Percentiles rank a stretch among this genome's conserved stretches.
Evolutionary conservation across 345 rosid species (phyloP).

Genomic region (Murraya paniculata): DNA sequence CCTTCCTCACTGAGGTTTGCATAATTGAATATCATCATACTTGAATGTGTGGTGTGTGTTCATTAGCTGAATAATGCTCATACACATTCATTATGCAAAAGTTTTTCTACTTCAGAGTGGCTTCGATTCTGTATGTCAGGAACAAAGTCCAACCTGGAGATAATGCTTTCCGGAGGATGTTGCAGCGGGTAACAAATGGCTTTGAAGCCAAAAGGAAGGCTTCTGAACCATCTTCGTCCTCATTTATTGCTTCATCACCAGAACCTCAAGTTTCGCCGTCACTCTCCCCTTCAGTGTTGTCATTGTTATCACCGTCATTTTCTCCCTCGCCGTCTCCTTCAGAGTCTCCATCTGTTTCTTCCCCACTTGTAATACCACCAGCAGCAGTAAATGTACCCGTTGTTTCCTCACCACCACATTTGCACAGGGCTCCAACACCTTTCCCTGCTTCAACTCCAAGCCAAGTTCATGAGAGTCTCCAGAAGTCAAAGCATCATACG

Average conservation of each 20-base stretch:
- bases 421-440: conserved; percentile 8
- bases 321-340: conserved; percentile 35
- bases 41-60: background rate
- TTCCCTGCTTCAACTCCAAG: conserved; percentile 36
- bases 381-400: conserved; percentile 19
- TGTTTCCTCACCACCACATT: conserved; percentile 24
- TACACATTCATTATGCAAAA: background rate
- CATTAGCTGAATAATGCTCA: background rate
- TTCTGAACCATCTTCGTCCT: conserved; percentile 15
- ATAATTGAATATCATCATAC: background rate
- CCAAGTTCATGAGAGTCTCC: conserved; percentile 9
- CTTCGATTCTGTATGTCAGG: conserved; percentile 29
- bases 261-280: conserved; percentile 24
- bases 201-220: background rate
- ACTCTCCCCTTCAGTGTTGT: background rate
- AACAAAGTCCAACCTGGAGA: conserved; percentile 21
- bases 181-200: conserved; percentile 27
- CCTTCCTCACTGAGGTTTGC: background rate
- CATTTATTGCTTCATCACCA: conserved; percentile 16
- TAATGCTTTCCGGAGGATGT: conserved; percentile 35
- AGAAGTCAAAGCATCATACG: conserved; percentile 29
- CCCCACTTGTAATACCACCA: conserved; percentile 33
- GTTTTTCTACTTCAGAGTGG: background rate
- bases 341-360: conserved; percentile 26
- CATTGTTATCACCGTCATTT: conserved; percentile 32